Evolutionary conservation across 2,329 filamentous ascomycete species (phyloP), one percentile per base, ranked within the genome.

Genomic region (Mycosphaerella sp.): DNA sequence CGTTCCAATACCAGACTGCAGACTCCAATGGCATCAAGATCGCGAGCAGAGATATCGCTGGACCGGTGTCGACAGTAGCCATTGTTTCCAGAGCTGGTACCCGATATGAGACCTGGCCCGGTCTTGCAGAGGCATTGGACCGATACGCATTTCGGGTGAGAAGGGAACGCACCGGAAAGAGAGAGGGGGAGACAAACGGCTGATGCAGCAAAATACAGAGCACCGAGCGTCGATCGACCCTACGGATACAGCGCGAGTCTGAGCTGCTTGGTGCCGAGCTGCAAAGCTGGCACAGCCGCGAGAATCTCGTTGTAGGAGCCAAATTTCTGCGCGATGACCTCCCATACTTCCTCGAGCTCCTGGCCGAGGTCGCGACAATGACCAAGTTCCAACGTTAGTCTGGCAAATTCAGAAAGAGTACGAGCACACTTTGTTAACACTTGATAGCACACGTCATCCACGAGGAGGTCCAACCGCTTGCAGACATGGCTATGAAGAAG

Each of bases 141-240:
- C 87, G 89, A 71, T 98, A 94, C 77, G 91, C 94, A 60, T 98
- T 96, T 83, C 95, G 95, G 87, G 93, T 89, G 71, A 64, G 73
- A 35, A 47, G 41, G 25, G 14, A 36, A 43, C 25, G 40, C 17
- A 27, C 28, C 53, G 34, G 44, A 34, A 28, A 27, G 36, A 35
- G 28, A 34, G 28, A 27, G 36, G 39, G 28, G 40, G 36, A 47
- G 18, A 34, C 27, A 36, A 21, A 49, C 39, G 44, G 45, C 57
- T 64, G 53, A 62, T 58, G n/a, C 30, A 25, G 50, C 41, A 18
- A 41, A 25, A 48, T 41, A 52, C 50, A 91, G 86, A 89, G 85
- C 78, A 98, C 93, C 65, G 73, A 84, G 63, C 86, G 86, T 74
- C 85, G 93, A 72, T 93, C 90, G 61, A 88, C 88, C 53, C 78